Conservation (phyloP, 2,329 filamentous ascomycete genomes). For the Venturia oleaginea region DNA sequence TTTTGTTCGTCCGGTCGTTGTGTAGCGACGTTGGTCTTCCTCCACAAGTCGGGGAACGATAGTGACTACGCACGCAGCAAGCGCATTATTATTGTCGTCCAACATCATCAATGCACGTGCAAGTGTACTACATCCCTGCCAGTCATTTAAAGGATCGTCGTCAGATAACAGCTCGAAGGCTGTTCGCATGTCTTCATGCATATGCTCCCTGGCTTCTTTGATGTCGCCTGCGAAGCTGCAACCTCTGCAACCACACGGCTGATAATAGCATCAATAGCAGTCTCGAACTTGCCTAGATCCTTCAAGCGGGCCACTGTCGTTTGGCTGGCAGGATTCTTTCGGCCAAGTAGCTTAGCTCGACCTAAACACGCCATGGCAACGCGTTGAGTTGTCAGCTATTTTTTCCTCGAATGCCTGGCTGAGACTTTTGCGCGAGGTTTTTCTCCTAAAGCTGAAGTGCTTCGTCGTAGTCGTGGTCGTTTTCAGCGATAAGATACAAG, state of each 20-base stretch:
- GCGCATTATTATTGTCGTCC: neutral
- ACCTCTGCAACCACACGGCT: no score
- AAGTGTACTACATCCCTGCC: neutral
- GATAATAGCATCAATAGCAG: no score
- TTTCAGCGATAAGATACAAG: neutral
- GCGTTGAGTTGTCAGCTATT: neutral
- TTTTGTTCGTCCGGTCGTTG: no score
- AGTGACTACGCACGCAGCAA: neutral
- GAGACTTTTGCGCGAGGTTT: neutral
- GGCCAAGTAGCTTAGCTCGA: neutral
- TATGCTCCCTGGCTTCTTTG: neutral
- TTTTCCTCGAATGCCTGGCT: neutral
- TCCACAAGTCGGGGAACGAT: no score
- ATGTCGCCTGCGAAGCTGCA: neutral
- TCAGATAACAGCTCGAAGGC: neutral
- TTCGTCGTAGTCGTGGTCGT: neutral
- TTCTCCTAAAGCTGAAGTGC: neutral
- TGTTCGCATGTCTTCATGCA: neutral
- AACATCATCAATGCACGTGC: neutral
- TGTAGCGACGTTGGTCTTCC: no score
- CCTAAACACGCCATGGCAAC: neutral
- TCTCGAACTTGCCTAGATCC: neutral
- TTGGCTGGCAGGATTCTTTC: neutral
- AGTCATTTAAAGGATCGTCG: neutral
- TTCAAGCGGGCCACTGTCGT: neutral